Base-by-base conservation (phyloP, 129 eudicot species). In the Lonicera japonica region DNA sequence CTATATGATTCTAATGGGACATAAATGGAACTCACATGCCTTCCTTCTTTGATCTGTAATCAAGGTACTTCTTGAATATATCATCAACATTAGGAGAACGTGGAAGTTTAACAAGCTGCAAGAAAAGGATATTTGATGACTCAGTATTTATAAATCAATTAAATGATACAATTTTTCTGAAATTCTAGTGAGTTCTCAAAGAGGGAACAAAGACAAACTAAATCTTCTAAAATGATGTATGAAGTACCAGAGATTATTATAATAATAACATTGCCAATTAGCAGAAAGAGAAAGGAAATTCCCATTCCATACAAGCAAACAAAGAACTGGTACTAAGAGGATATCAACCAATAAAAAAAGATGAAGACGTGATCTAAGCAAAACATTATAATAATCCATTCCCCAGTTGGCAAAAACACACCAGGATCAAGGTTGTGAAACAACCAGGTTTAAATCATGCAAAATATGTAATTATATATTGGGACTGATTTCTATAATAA, bases 81-180 rank as follows among this genome's bases (percentile, higher is more conserved):
- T 86, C 88, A 76, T 92, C 96, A 65, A 85, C 92, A 69, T 60
- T 88, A 48, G 99, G 99, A 56, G 96, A 92, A 46, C 95, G 86
- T 3, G 99, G 96, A 53, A 92, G 92, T 72, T 83, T 82, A 63
- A 88, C 86, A 61, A 92, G 91, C 99, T 92, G 96, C 65, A 61
- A 39, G 25, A 52, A 46, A 46, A 52, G 12, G 8, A 24, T 17
- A 16, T 14, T 22, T 41, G 60, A 46, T 5, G 15, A 34, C 5
- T 18, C 11, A 59, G 58, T 13, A 51, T 54, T 54, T 11, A 41
- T 15, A 15, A 5, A 11, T 65, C 36, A 38, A 58, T 15, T 14
- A 11, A 16, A 17, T 17, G 19, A 8, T 5, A 9, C 15, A 9
- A 25, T 43, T 39, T 3, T 38, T 41, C 47, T 5, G 23, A 21